Evolutionary conservation across 768 basidiomycete species (phyloP).

Genomic region (Leucogyrophana mollusca): DNA sequence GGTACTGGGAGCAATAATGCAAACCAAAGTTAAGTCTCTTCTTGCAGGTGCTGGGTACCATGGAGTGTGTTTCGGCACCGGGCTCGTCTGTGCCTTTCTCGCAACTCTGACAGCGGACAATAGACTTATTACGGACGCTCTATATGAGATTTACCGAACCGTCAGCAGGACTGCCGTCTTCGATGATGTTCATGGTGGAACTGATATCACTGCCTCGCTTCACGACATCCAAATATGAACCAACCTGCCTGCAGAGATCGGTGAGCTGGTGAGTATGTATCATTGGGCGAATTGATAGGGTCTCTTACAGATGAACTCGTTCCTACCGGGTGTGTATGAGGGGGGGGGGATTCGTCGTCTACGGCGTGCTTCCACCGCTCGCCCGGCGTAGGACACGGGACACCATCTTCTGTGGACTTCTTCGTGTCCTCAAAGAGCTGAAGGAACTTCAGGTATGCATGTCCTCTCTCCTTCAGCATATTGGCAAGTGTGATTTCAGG

Average conservation of each 20-base stretch:
- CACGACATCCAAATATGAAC: slow-evolving; percentile 5
- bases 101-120: slow-evolving; percentile 18
- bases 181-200: not conserved
- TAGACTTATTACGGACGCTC: slow-evolving; percentile 9
- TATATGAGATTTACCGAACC: not conserved
- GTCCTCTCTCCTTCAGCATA: slow-evolving; percentile 10
- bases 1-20: slow-evolving; percentile 18
- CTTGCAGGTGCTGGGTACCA: slow-evolving; percentile 20
- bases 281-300: not conserved
- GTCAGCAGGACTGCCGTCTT: not conserved
- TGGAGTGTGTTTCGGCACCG: slow-evolving; percentile 13
- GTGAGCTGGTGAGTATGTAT: too few species aligned
- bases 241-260: too few species aligned
- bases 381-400: slow-evolving; percentile 11
- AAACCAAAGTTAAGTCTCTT: slow-evolving; percentile 13
- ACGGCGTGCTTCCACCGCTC: slow-evolving; percentile 15
- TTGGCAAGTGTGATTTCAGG: slow-evolving; percentile 13
- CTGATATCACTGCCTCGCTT: slow-evolving; percentile 1
- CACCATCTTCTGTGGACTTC: slow-evolving; percentile 2
- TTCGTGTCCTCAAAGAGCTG: not conserved
- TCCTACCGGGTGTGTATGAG: slow-evolving; percentile 13
- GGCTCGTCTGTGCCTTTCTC: slow-evolving; percentile 16
- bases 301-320: slow-evolving; percentile 16
- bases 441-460: slow-evolving; percentile 5
- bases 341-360: slow-evolving; percentile 3